Conservation (phyloP, 148 eudicot species). For the Diospyros kaki region DNA sequence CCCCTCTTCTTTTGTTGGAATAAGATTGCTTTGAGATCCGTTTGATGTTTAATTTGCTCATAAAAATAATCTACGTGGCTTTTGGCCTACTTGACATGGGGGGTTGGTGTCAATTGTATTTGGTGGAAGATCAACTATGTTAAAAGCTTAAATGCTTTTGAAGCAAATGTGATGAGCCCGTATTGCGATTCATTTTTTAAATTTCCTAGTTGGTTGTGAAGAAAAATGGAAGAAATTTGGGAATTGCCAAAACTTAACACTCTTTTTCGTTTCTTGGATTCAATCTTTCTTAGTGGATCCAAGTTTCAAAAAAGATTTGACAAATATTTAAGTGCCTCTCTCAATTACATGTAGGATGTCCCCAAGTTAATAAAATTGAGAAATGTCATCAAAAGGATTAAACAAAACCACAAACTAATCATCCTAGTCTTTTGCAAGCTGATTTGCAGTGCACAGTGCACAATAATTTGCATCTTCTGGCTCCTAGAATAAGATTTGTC, state of each 20-base stretch:
- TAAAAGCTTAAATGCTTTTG: not conserved
- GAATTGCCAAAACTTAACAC: no score
- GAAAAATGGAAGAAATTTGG: not conserved
- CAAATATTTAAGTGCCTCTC: no score
- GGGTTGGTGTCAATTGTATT: not conserved
- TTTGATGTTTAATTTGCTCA: not conserved
- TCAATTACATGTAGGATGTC: no score
- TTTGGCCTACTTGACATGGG: not conserved
- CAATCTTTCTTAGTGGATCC: no score
- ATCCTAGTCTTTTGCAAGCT: no score
- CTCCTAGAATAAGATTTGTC: not conserved
- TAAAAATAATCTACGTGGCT: not conserved
- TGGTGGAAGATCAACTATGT: not conserved
- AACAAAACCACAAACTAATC: no score
- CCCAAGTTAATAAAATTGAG: no score
- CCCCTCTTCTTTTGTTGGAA: not conserved
- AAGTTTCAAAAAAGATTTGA: no score
- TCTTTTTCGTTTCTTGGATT: no score
- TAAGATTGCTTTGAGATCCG: not conserved
- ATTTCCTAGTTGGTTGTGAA: not conserved
- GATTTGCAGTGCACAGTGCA: no score
- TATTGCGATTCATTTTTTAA: not conserved
- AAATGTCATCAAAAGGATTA: no score
- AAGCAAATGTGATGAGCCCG: not conserved
- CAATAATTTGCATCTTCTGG: no score